Conservation (phyloP, 1,284 basidiomycete genomes). For the Austropuccinia psidii region DNA sequence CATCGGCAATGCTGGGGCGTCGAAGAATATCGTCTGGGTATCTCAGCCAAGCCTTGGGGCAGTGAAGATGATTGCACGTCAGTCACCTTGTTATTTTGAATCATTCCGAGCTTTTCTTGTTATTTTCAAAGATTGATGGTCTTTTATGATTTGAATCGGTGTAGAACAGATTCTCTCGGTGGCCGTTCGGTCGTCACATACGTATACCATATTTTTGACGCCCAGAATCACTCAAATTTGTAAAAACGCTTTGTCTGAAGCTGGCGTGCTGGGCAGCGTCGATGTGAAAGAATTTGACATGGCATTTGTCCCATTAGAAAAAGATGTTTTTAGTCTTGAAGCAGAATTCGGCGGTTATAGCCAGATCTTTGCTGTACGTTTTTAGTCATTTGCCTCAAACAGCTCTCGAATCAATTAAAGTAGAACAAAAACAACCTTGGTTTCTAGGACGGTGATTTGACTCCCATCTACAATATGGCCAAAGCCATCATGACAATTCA, state of each 20-base stretch:
- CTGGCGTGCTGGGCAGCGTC: constrained; percentile 83
- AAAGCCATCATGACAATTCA: constrained; percentile 80
- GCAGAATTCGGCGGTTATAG: constrained; percentile 59
- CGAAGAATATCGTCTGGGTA: constrained; percentile 81
- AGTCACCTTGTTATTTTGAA: constrained; percentile 40
- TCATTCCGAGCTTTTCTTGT: neutral
- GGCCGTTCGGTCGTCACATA: constrained; percentile 53
- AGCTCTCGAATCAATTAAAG: neutral
- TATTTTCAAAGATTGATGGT: neutral
- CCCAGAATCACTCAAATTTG: constrained; percentile 81
- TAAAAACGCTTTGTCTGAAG: constrained; percentile 72
- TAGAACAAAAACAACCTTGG: no score
- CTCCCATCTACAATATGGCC: constrained; percentile 75
- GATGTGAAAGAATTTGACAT: constrained; percentile 77
- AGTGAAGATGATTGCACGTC: constrained; percentile 84
- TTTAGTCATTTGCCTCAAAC: neutral
- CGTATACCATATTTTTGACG: constrained; percentile 80
- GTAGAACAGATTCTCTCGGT: constrained; percentile 67
- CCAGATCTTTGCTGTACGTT: constrained; percentile 32
- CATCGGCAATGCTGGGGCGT: constrained; percentile 62
- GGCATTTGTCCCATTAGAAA: constrained; percentile 84
- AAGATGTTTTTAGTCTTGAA: constrained; percentile 83
- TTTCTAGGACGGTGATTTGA: constrained; percentile 81
- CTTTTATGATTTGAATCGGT: constrained; percentile 37
- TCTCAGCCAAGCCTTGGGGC: constrained; percentile 78